Evolutionary conservation across 192 early-diverging fungal species (phyloP), one percentile per base, ranked within the genome.

Genomic region (Coemansia sp.): DNA sequence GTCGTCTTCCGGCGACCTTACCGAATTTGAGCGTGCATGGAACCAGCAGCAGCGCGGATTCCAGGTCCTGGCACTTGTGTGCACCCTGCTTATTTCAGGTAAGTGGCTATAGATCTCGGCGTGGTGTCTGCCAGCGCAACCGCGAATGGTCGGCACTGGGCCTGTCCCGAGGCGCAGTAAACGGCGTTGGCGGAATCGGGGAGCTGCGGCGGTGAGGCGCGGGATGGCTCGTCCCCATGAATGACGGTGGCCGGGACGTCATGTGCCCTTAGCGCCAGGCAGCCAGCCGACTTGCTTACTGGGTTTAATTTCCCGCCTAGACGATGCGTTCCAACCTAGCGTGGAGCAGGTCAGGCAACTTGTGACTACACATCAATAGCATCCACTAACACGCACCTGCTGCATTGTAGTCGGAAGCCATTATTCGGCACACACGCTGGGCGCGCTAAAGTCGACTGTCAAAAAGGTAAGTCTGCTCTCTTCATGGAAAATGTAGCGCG

Each of bases 351-450:
- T 21, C 10, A 15, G 42, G 12, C 42, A 43, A 12, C 46, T 27
- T 48, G 46, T 48, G 46, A 48, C 46, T 48, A 27, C 21, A 21
- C 46, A 30, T 3, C 8, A 43, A 25, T 21, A 21, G 5, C 20
- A 2, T 9, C n/a, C 9, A 14, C 32, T 35, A 35, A 35, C 2
- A 35, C 5, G 31, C 31, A 32, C 5, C 31, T 25, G 20, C 22
- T n/a, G n/a, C n/a, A n/a, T n/a, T 55, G 55, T 67, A 86, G 78
- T 90, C 46, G 87, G 87, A 31, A 85, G 81, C 29, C 88, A 90
- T 67, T 90, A 84, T 66, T 83, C 85, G 12, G 76, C 81, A 17
- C 88, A 88, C 38, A 85, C 86, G 36, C 75, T 88, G 19, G 83
- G 88, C 4, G 84, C 85, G 8, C 61, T 90, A 57, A 90, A 90